Base-by-base conservation (phyloP, 768 basidiomycete species). In the Hygrophoropsis aurantiaca region DNA sequence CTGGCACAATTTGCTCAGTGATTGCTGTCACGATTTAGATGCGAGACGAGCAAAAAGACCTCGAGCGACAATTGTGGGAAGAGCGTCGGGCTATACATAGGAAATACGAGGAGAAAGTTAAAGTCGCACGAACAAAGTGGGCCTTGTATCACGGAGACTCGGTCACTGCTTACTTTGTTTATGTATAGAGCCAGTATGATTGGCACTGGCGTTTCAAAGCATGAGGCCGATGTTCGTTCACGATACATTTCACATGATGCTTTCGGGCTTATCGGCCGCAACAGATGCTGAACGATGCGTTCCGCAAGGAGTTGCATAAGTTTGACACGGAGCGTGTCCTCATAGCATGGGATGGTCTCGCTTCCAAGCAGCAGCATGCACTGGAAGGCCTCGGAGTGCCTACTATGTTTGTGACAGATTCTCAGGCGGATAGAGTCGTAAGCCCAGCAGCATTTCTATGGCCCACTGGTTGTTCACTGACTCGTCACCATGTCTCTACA, bases 311-410 rank as follows among this genome's bases (percentile, higher is more conserved):
- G 50, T 61, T 91, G 30, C 68, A 62, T 32, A 78, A 73, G 51
- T 90, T 90, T 58, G 90, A 91, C 58, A 56, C 56, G n/a, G 81
- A 89, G 42, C 75, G 84, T 30, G 84, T 74, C 9, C 63, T 91
- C 5, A 72, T 81, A 3, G 85, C 87, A 8, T 93, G 89, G 87
- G 89, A 89, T 57, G 79, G 77, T 16, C 72, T 92, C n/a, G 63
- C 84, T 16, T 67, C 78, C 41, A 80, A 78, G 55, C 90, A 93
- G 61, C 90, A 93, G 64, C 59, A 68, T 0, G 67, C 77, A 13
- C 70, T 93, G 40, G 80, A 81, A 53, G 61, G 72, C 24, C 67
- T 84, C 37, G 70, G 74, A 33, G 78, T 92, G 11, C 90, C 90
- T 13, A 74, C 80, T 2, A 90, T 93, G 85, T 87, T 78, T 58